Evolutionary conservation across 2,329 filamentous ascomycete species (phyloP), one percentile per base, ranked within the genome.

Genomic region (Claviceps fusiformis): DNA sequence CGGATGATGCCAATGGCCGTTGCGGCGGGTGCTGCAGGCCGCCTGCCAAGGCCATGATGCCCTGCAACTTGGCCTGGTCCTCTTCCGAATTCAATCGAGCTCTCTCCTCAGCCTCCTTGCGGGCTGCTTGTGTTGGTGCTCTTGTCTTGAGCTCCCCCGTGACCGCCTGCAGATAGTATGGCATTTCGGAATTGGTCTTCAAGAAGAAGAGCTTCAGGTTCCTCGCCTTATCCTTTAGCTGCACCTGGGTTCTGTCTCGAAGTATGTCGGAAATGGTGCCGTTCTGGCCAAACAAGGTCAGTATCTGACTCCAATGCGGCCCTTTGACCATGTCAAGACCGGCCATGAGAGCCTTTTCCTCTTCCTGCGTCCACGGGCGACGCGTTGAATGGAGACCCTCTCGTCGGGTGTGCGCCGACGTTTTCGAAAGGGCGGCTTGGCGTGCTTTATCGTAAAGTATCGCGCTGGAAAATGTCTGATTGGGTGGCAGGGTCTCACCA

Each of bases 181-280:
- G 90, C 67, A 95, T 91, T 63, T 95, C 90, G 5, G 89, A 90
- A 53, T 89, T 89, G 19, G 86, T 92, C 73, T 95, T 95, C 54
- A 95, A 73, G 69, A 95, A 95, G 72, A 93, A 95, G 0, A 95
- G 72, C 68, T 95, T 95, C 51, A 95, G 71, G 60, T 95, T 95
- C 52, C 89, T 78, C 0, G 89, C 89, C 69, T 95, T 95, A 66
- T 95, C 89, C 68, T 95, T 95, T 13, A 95, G 75, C 66, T 95
- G 90, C 0, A 95, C 90, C 65, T 95, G 89, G 48, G 90, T 95
- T 39, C 89, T 80, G 65, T 95, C 90, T 62, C 91, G 92, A 24
- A 95, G 76, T 29, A 92, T 86, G 62, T 92, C 86, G 50, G 83
- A 91, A 29, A 92, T 81, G 0, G 85, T 86, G 5, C 90, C 90